phyloP scores from a whole-genome alignment of 768 basidiomycete species.

The Lactarius trivialis region DNA sequence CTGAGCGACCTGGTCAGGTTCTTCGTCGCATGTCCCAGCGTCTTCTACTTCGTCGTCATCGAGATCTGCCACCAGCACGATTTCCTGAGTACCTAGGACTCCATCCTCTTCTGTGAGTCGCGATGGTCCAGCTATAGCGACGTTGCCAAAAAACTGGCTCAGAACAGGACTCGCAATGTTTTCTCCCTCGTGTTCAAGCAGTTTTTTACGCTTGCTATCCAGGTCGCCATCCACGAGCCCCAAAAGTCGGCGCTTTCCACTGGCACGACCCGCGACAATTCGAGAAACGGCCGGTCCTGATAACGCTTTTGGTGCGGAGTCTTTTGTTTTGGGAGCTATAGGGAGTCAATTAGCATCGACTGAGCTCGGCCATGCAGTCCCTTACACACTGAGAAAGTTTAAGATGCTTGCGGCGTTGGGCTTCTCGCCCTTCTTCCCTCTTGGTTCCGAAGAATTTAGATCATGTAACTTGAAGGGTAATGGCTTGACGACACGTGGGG shows the following conservation, averaged over 20 bases:
- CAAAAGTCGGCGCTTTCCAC: constrained; percentile 69
- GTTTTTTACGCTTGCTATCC: constrained; percentile 43
- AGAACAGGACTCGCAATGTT: constrained; percentile 31
- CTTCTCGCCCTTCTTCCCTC: constrained; percentile 31
- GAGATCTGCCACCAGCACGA: constrained; percentile 33
- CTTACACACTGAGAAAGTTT: constrained; percentile 55
- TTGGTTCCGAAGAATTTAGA: constrained; percentile 14
- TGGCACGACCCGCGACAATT: constrained; percentile 45
- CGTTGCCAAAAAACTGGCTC: constrained; percentile 23
- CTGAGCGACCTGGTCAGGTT: constrained; percentile 47
- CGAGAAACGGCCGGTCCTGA: constrained; percentile 14
- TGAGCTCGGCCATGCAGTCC: neutral
- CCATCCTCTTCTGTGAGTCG: constrained; percentile 17
- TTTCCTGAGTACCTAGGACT: constrained; percentile 29
- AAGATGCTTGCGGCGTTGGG: constrained; percentile 38
- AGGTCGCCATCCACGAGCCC: constrained; percentile 66
- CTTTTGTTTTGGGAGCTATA: constrained; percentile 14
- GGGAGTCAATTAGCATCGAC: neutral
- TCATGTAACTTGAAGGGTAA: constrained; percentile 27
- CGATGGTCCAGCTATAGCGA: constrained; percentile 8
- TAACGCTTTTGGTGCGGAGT: constrained; percentile 8
- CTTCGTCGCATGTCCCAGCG: constrained; percentile 32
- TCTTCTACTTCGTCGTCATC: constrained; percentile 36
- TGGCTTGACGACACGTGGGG: constrained; percentile 47
- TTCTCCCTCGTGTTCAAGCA: constrained; percentile 34